Base-by-base conservation (phyloP, 1,284 basidiomycete genomes). In the Ceratobasidium sp. region DNA sequence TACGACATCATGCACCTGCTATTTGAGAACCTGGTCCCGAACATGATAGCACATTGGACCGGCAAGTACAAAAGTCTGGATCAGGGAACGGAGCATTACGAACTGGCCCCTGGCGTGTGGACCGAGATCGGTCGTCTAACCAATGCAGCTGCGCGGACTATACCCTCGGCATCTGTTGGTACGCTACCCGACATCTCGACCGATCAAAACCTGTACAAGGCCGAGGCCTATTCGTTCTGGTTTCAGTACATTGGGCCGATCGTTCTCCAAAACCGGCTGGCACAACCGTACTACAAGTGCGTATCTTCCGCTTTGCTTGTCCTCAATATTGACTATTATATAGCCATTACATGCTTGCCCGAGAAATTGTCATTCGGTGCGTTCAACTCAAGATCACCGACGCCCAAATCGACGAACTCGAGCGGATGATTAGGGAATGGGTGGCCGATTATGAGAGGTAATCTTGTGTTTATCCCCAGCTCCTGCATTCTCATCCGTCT, bases 191-290 rank as follows among this genome's bases (percentile, higher is more conserved):
- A 83, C 74, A 76, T 82, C 12, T 73, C 4, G 28, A 64, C n/a
- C 26, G 72, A 74, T 0, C 46, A 72, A 9, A 76, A 81, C 21
- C 50, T 46, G 1, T 80, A 77, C 65, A 82, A 79, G 21, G 81
- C 82, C 5, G 81, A 84, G 72, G 74, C 77, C 0, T 82, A 78
- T 74, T 75, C 75, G 8, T 81, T 83, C 71, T 84, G 81, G 81
- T 77, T 78, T 26, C 75, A 79, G 28, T 80, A 78, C 36, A 23
- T 80, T 30, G 77, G 73, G 1, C 80, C 80, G 8, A 73, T 77
- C 36, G 43, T 80, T 10, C 76, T 81, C 2, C 32, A 74, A 23
- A 74, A 72, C 39, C 75, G 75, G 6, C 77, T 82, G 32, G 10
- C 39, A 0, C 18, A 60, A 10, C 75, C 77, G 53, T 81, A 80